Evolutionary conservation across 2,329 filamentous ascomycete genomes (phyloP).

Genomic region (Chalaropsis ovoidea): DNA sequence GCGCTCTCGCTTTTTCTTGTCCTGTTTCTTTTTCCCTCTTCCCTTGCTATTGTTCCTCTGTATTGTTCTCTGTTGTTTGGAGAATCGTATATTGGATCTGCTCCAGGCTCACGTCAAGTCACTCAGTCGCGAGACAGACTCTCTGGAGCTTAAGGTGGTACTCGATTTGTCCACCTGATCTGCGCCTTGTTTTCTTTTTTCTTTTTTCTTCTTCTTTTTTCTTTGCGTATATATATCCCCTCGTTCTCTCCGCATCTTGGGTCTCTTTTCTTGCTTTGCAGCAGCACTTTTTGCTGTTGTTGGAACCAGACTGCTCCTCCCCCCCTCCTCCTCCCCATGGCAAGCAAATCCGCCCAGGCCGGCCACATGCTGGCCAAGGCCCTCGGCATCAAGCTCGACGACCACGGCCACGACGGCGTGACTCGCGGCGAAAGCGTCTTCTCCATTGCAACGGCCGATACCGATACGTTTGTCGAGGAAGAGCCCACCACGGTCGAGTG

Average conservation of each 20-base stretch:
- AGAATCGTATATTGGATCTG: not conserved
- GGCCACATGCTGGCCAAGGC: slow-evolving; percentile 67
- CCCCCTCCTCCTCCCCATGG: slow-evolving; percentile 30
- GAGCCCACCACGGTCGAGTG: slow-evolving; percentile 68
- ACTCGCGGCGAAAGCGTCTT: slow-evolving; percentile 70
- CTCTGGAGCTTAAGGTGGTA: not conserved
- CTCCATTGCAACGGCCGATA: slow-evolving; percentile 61
- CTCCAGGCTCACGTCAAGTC: not conserved
- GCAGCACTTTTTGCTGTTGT: no score
- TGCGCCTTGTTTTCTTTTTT: not conserved
- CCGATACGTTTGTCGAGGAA: slow-evolving; percentile 61
- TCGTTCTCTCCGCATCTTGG: not conserved
- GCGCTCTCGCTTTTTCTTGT: not conserved
- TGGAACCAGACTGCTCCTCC: no score
- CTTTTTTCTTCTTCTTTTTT: not conserved
- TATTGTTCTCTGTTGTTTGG: not conserved
- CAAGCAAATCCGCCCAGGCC: slow-evolving; percentile 43
- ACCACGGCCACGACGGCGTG: slow-evolving; percentile 46
- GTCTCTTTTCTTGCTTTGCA: not conserved
- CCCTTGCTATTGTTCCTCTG: not conserved
- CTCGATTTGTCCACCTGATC: not conserved
- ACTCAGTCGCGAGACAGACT: not conserved
- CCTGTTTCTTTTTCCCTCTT: not conserved
- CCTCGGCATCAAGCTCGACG: slow-evolving; percentile 71
- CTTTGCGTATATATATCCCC: not conserved